Conservation (phyloP, 352 stramenopile species). For the Pythium guiyangense region DNA sequence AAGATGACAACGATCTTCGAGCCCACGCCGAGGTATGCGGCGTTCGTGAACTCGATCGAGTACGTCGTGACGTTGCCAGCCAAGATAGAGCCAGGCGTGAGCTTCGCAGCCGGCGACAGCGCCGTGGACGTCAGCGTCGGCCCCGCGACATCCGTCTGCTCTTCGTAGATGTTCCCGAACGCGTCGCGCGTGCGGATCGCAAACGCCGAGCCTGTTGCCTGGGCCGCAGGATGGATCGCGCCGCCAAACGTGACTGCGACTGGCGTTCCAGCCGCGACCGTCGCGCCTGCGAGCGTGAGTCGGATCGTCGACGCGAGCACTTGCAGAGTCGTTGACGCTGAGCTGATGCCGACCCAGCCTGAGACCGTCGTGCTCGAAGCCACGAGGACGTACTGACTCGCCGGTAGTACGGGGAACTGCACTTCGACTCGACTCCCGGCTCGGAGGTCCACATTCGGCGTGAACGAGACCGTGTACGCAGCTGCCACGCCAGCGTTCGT, state of each 20-base stretch:
- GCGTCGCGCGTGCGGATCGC: conserved; percentile 38
- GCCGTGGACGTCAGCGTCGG: conserved; percentile 21
- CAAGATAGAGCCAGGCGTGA: conserved; percentile 39
- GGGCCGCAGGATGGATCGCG: conserved; percentile 51
- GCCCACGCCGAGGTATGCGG: conserved; percentile 31
- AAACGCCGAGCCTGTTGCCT: conserved; percentile 23
- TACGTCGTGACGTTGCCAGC: conserved; percentile 37
- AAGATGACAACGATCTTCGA: conserved; percentile 41
- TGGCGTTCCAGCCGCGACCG: conserved; percentile 15
- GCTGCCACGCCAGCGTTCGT: conserved; percentile 24
- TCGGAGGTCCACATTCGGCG: conserved; percentile 32
- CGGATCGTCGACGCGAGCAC: conserved; percentile 28
- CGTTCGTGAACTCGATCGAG: conserved; percentile 37
- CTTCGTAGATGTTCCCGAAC: conserved; percentile 32
- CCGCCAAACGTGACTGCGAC: conserved; percentile 36
- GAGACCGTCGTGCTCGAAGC: conserved; percentile 21
- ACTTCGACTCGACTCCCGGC: conserved; percentile 36
- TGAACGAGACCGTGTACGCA: conserved; percentile 36
- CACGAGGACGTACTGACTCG: conserved; percentile 33
- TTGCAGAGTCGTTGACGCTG: conserved; percentile 24
- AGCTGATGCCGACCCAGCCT: conserved; percentile 16
- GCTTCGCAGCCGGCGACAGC: conserved; percentile 21
- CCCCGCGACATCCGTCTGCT: conserved; percentile 19
- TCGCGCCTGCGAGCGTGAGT: conserved; percentile 29
- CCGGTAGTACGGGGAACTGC: conserved; percentile 33